phyloP scores from a whole-genome alignment of 1,284 basidiomycete species.

The Ceraceosorus guamensis region DNA sequence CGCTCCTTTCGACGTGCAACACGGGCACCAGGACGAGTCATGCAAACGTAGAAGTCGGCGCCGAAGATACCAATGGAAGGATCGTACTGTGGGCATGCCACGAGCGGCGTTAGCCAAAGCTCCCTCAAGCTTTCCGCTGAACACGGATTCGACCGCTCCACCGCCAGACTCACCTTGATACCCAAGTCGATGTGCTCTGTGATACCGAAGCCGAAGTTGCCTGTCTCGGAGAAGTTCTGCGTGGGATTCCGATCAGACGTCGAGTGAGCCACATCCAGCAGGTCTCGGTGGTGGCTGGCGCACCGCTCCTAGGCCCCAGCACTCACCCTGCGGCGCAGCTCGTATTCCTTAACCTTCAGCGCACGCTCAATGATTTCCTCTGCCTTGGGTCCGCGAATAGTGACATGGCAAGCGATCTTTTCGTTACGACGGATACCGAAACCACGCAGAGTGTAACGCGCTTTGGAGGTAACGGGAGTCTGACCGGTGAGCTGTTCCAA shows the following conservation, averaged over 20 bases:
- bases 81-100: conserved; percentile 34
- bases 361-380: conserved; percentile 98
- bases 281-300: too few relatives aligned
- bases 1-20: conserved; percentile 87
- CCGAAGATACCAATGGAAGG: conserved; percentile 48
- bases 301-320: too few relatives aligned
- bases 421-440: conserved; percentile 99
- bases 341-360: conserved; percentile 99
- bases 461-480: conserved; percentile 98
- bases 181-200: conserved; percentile 86
- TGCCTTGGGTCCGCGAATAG: conserved; percentile 97
- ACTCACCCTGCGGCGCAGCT: conserved; percentile 72
- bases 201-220: conserved; percentile 48
- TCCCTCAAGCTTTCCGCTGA: neutral
- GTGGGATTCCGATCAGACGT: too few relatives aligned
- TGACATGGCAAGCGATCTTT: conserved; percentile 99
- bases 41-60: conserved; percentile 56
- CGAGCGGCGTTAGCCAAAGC: neutral
- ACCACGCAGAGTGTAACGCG: conserved; percentile 97
- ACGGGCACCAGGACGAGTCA: conserved; percentile 90
- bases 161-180: conserved; percentile 57
- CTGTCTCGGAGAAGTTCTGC: conserved; percentile 21
- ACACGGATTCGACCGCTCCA: neutral
- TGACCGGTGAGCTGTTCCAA: conserved; percentile 99
- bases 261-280: too few relatives aligned